Evolutionary conservation across 1,284 basidiomycete species (phyloP).

Genomic region (Afroboletus lepidellus): DNA sequence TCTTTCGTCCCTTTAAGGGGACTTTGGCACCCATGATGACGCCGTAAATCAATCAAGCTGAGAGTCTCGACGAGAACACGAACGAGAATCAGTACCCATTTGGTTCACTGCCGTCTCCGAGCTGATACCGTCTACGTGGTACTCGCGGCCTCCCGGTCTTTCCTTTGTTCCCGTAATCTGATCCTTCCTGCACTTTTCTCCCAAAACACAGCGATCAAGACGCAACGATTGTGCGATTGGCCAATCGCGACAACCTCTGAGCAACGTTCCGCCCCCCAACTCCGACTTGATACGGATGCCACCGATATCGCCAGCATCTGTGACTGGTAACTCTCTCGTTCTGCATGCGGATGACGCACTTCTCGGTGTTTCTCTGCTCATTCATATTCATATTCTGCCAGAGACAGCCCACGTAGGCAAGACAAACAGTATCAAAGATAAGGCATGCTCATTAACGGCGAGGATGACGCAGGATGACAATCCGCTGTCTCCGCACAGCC

Average conservation of each 20-base stretch:
- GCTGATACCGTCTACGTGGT: neutral
- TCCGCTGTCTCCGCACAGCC: constrained; percentile 8
- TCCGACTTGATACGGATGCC: constrained; percentile 15
- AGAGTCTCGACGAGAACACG: constrained; percentile 8
- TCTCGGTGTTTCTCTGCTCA: constrained; percentile 12
- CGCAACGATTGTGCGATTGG: constrained; percentile 2
- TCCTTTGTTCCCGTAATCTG: constrained; percentile 1
- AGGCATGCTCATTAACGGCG: constrained; percentile 1
- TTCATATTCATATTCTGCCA: constrained; percentile 9
- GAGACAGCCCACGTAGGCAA: constrained; percentile 2
- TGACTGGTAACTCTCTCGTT: constrained; percentile 2
- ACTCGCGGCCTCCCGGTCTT: neutral
- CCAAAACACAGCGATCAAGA: constrained; percentile 11
- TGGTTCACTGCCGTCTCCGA: constrained; percentile 5
- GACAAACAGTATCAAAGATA: constrained; percentile 15
- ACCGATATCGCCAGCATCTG: constrained; percentile 9
- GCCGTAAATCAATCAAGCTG: constrained; percentile 18
- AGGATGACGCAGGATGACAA: constrained; percentile 8
- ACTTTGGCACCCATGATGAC: constrained; percentile 8
- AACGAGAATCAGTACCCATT: constrained; percentile 17
- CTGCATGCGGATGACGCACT: constrained; percentile 19
- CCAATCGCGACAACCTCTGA: constrained; percentile 8
- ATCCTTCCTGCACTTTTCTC: constrained; percentile 5
- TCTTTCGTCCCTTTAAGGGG: constrained; percentile 5
- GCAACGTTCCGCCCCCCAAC: constrained; percentile 8